Percentiles rank a stretch among this genome's conserved stretches.
Evolutionary conservation across 2,329 filamentous ascomycete genomes (phyloP).

Genomic region (Seiridium unicorne): DNA sequence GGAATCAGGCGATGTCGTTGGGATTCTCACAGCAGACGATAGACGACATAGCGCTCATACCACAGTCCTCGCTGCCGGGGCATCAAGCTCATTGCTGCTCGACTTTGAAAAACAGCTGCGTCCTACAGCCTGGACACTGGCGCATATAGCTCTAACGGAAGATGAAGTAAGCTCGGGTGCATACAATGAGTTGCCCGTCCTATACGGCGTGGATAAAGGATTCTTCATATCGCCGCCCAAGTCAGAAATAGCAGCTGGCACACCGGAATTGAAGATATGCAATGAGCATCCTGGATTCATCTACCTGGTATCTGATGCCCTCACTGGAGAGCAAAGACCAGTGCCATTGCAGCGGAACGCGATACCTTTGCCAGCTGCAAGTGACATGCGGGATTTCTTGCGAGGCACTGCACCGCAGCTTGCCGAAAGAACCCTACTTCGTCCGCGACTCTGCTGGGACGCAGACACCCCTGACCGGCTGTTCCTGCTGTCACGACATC

Average conservation of each 20-base stretch:
- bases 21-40: constrained; percentile 39
- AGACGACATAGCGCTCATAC: constrained; percentile 34
- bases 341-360: constrained; percentile 24
- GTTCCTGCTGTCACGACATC: constrained; percentile 51
- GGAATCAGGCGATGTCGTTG: constrained; percentile 32
- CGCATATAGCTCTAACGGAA: constrained; percentile 44
- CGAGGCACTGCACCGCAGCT: constrained; percentile 52
- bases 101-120: constrained; percentile 48
- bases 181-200: constrained; percentile 45
- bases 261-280: constrained; percentile 46
- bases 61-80: constrained; percentile 46
- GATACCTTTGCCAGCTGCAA: constrained; percentile 44
- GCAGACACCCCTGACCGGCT: constrained; percentile 53
- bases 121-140: constrained; percentile 51
- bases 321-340: background rate
- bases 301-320: constrained; percentile 34
- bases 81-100: constrained; percentile 40
- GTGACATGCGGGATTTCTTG: constrained; percentile 45
- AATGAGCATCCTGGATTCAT: constrained; percentile 58
- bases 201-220: constrained; percentile 41
- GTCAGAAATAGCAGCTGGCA: constrained; percentile 32
- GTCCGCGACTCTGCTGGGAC: constrained; percentile 54
- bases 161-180: constrained; percentile 34
- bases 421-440: constrained; percentile 44
- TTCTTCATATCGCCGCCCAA: constrained; percentile 49